Conservation (phyloP, 495 filamentous ascomycete genomes). For the Hyaloscypha hepaticicola region DNA sequence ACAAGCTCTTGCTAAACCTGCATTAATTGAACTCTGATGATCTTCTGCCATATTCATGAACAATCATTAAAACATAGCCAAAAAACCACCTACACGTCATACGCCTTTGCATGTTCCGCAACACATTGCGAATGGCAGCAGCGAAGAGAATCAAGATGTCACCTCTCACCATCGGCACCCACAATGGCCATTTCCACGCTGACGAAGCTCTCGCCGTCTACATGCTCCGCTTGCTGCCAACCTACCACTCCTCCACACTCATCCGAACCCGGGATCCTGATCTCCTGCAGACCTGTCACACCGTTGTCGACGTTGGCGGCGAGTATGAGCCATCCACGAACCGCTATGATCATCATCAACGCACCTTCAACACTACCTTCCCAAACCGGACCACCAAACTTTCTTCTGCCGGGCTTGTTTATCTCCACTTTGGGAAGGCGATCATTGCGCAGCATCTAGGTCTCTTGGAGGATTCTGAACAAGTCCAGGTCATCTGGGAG, state of each 20-base stretch:
- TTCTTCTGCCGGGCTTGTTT: conserved; percentile 88
- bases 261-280: conserved; percentile 84
- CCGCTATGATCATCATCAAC: conserved; percentile 97
- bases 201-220: conserved; percentile 98
- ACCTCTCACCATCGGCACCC: conserved; percentile 75
- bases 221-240: conserved; percentile 86
- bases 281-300: conserved; percentile 78
- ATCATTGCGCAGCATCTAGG: conserved; percentile 74
- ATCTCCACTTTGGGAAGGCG: conserved; percentile 86
- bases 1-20: background rate
- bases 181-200: conserved; percentile 93
- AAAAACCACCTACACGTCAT: conserved; percentile 5
- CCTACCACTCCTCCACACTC: conserved; percentile 71
- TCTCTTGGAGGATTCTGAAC: conserved; percentile 56
- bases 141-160: conserved; percentile 70
- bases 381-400: conserved; percentile 81
- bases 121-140: conserved; percentile 55
- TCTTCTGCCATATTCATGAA: background rate
- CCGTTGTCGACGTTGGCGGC: conserved; percentile 92
- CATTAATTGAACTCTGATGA: background rate
- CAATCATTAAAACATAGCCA: background rate
- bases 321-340: conserved; percentile 74
- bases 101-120: conserved; percentile 28
- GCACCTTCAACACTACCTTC: conserved; percentile 76
- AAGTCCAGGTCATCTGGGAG: conserved; percentile 72